Evolutionary conservation across 305 asterid species (phyloP).

Genomic region (Fraxinus xanthoxyloides): DNA sequence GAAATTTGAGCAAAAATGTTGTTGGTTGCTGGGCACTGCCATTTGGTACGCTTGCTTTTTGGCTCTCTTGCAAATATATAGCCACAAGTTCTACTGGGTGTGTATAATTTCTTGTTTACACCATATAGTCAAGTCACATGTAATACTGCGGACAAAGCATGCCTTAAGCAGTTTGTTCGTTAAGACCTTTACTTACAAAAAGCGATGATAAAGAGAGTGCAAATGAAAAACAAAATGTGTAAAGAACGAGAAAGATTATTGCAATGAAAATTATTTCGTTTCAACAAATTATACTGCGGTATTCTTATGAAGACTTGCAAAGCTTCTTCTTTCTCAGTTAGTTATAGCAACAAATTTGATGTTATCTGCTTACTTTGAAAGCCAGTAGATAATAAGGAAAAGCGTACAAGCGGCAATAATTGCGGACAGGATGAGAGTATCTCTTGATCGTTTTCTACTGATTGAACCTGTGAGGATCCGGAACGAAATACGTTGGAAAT

Average conservation of each 20-base stretch:
- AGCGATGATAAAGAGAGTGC: neutral
- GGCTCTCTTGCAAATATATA: neutral
- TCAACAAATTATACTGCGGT: conserved; percentile 2
- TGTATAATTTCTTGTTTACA: conserved; percentile 23
- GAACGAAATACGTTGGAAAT: conserved; percentile 9
- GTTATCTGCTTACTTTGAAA: conserved; percentile 58
- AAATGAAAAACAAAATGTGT: neutral
- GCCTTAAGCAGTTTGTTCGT: neutral
- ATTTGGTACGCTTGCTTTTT: neutral
- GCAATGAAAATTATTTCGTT: neutral
- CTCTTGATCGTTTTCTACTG: conserved; percentile 77
- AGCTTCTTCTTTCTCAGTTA: neutral
- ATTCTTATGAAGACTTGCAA: conserved; percentile 12
- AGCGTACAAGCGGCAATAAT: conserved; percentile 96
- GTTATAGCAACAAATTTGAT: neutral
- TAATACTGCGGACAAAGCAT: neutral
- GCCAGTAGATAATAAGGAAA: conserved; percentile 91
- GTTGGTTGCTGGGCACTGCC: neutral
- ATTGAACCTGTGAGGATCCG: conserved; percentile 63
- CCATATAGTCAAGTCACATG: conserved; percentile 18
- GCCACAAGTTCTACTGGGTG: conserved; percentile 15
- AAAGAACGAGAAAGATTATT: neutral
- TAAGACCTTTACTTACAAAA: neutral
- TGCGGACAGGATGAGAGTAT: conserved; percentile 82
- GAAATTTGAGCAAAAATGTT: neutral